Percentiles rank a stretch among this genome's conserved stretches.
Evolutionary conservation across 257 asterid genomes (phyloP).

Genomic region (Eucommia ulmoides): DNA sequence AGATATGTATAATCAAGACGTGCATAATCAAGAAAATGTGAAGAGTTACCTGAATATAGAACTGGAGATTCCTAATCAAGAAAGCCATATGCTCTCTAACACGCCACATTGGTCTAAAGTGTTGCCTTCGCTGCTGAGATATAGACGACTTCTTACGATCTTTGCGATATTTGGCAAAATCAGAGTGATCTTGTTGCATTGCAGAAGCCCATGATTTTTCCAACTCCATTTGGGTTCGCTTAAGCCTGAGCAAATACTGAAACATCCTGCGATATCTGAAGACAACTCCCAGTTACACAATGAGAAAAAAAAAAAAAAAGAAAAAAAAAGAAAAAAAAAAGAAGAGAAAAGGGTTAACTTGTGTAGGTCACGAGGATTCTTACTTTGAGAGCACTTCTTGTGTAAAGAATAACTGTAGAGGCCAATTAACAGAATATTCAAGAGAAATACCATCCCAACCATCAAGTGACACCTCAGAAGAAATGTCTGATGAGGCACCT

Average conservation of each 20-base stretch:
- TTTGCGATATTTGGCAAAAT: slow-evolving; percentile 47
- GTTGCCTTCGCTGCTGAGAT: slow-evolving; percentile 68
- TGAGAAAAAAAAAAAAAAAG: slow-evolving; percentile 1
- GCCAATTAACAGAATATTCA: slow-evolving; percentile 94
- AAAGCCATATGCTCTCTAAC: slow-evolving; percentile 98
- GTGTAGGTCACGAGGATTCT: slow-evolving; percentile 12
- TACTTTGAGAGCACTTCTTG: slow-evolving; percentile 93
- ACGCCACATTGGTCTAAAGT: slow-evolving; percentile 88
- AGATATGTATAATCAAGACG: too few species aligned
- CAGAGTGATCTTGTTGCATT: slow-evolving; percentile 87
- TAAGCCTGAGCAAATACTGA: slow-evolving; percentile 82
- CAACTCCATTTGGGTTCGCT: slow-evolving; percentile 93
- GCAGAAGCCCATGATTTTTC: slow-evolving; percentile 98
- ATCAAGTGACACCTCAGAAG: slow-evolving; percentile 60
- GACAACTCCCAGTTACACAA: slow-evolving; percentile 11
- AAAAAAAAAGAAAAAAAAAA: neutral
- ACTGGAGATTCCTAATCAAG: slow-evolving; percentile 89
- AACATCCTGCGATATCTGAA: slow-evolving; percentile 84
- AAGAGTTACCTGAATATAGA: slow-evolving; percentile 71
- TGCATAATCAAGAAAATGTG: neutral
- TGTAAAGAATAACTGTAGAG: slow-evolving; percentile 83
- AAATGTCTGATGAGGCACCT: slow-evolving; percentile 40
- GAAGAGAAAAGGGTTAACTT: neutral
- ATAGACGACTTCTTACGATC: slow-evolving; percentile 30
- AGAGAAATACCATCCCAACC: slow-evolving; percentile 98